A percentile compares a stretch with the other conserved stretches of the same genome.
phyloP scores from a whole-genome alignment of 2,329 filamentous ascomycete genomes.

The Penicillium fuscoglaucum region DNA sequence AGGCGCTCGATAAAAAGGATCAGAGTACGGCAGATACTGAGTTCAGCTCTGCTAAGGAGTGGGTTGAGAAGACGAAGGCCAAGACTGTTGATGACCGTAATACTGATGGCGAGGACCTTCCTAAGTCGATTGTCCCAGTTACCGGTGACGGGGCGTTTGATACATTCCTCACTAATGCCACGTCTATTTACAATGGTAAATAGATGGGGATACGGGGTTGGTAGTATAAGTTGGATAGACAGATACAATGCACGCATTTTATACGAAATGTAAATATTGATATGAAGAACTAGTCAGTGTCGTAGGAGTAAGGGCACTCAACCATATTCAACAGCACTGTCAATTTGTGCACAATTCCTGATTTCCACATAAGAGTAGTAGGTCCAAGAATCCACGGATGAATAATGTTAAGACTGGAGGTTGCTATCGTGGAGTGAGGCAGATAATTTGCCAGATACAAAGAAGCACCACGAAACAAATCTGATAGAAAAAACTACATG shows the following conservation, averaged over 20 bases:
- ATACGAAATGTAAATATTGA: neutral
- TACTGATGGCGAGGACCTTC: neutral
- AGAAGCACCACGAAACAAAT: neutral
- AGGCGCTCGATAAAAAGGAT: neutral
- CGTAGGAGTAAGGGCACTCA: too few species aligned
- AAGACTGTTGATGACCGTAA: conserved; percentile 21
- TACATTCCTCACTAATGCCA: neutral
- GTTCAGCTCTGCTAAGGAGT: conserved; percentile 15
- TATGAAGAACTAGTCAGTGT: too few species aligned
- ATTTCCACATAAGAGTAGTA: too few species aligned
- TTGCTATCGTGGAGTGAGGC: too few species aligned
- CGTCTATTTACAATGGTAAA: neutral
- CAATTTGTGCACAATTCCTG: too few species aligned
- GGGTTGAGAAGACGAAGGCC: conserved; percentile 22
- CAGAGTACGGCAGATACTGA: conserved; percentile 16
- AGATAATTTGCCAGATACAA: neutral
- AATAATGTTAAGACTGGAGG: too few species aligned
- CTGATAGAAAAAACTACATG: neutral
- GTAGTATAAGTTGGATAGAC: neutral
- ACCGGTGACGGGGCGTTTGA: neutral
- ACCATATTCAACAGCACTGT: too few species aligned
- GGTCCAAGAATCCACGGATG: too few species aligned
- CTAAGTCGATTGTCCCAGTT: neutral
- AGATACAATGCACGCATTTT: neutral
- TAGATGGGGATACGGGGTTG: neutral